Base-by-base conservation (phyloP, 139 green algal species). In the Axilococcus clingmanii region DNA sequence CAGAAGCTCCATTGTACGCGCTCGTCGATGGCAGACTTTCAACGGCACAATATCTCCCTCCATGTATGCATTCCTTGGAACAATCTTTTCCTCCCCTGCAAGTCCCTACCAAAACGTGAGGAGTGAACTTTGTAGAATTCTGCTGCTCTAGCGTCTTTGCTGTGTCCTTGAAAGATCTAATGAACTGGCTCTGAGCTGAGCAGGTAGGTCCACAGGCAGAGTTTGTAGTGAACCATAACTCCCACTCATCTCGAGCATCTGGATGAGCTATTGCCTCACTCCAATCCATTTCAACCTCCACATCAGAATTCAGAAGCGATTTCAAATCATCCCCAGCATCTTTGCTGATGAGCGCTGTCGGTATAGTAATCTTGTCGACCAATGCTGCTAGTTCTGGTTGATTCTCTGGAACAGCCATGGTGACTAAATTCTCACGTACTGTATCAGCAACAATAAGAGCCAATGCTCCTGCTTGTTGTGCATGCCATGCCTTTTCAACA, bases 221-320 rank as follows among this genome's bases (percentile, higher is more conserved):
- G 50, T 78, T 79, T 30, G 40, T 65, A 37, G 74, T 86, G 24
- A 70, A 79, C 80, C 80, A 89, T 6, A 86, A 48, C 53, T 83
- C 68, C 63, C 79, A 86, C 46, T 81, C 78, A 14, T 85, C 78
- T 41, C 74, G 57, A 20, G 77, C 53, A 45, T 85, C 68, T 2
- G 68, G 69, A 45, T 88, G 72, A 5, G 67, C 33, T n/a, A 88
- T 52, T 17, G 46, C 49, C 36, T 89, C 80, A 7, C 47, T 71
- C 80, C 81, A 89, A 52, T 88, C 71, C 25, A 89, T 38, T 52
- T 75, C 68, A 22, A 77, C 61, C 3, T 73, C 22, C 8, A 89
- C 76, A 7, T 46, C 16, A n/a, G 49, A 17, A n/a, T 53, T 69
- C 1, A 51, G 12, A 58, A 19, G 25, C 12, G 9, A 9, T 32